Percentiles rank a stretch among this genome's conserved stretches.
phyloP scores from a whole-genome alignment of 164 flowering plant genomes.

The Tinospora cordifolia region DNA sequence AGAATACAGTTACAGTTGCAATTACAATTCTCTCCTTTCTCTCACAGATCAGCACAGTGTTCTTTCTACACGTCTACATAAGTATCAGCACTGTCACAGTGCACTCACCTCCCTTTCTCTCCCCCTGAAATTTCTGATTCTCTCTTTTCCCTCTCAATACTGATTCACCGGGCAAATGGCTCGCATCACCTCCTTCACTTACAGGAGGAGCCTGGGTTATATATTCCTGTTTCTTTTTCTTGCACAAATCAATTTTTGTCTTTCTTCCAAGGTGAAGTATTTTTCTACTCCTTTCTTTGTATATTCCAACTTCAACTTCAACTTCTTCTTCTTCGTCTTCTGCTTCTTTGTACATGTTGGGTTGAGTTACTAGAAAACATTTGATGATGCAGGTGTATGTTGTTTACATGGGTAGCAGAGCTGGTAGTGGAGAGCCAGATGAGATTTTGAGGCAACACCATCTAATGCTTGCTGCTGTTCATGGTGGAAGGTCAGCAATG shows the following conservation, averaged over 20 bases:
- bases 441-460: slow-evolving; percentile 44
- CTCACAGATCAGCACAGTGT: too few relatives aligned
- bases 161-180: background rate
- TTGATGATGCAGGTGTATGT: slow-evolving; percentile 42
- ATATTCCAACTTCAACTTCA: background rate
- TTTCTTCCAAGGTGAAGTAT: slow-evolving; percentile 15
- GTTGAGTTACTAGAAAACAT: background rate
- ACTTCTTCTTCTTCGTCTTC: background rate
- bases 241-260: slow-evolving; percentile 7
- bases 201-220: background rate
- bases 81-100: background rate
- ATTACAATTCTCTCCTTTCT: too few relatives aligned
- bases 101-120: background rate
- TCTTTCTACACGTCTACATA: too few relatives aligned
- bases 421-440: slow-evolving; percentile 31
- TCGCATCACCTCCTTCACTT: background rate
- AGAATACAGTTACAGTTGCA: too few relatives aligned
- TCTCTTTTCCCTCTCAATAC: background rate
- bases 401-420: slow-evolving; percentile 66
- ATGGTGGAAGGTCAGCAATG: slow-evolving; percentile 48
- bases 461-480: slow-evolving; percentile 51
- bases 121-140: background rate
- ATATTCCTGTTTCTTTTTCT: slow-evolving; percentile 6
- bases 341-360: background rate
- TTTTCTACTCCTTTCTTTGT: background rate